These are phyloP conservation scores for Nasturtium officinale DNA, from an alignment of 345 rosid species.

Conservation along the genomic window DNA sequence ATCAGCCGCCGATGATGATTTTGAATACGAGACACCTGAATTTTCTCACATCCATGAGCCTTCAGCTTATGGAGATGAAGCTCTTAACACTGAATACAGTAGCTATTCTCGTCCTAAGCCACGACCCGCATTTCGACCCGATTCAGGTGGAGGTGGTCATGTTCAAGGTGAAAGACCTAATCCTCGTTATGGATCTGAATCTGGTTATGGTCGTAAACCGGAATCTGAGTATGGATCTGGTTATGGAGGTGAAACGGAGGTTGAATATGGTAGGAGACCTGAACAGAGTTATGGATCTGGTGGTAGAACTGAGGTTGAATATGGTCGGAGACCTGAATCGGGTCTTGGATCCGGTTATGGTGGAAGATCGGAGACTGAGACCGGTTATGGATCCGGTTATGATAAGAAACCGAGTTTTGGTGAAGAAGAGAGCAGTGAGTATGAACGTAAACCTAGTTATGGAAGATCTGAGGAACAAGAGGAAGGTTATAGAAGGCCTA, in stretches of 20 bases:
- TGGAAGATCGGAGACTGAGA: constrained; percentile 33
- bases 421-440: constrained; percentile 20
- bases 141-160: constrained; percentile 44
- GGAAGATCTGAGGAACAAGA: constrained; percentile 46
- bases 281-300: constrained; percentile 42
- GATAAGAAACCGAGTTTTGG: constrained; percentile 35
- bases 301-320: neutral
- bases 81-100: constrained; percentile 71
- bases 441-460: constrained; percentile 33
- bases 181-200: constrained; percentile 41
- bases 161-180: constrained; percentile 44
- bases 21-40: constrained; percentile 72
- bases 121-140: constrained; percentile 56
- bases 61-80: constrained; percentile 70
- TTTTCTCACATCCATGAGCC: constrained; percentile 68
- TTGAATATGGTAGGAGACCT: constrained; percentile 46
- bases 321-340: constrained; percentile 42
- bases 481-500: constrained; percentile 46
- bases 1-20: constrained; percentile 47
- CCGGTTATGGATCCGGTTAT: constrained; percentile 29
- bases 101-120: constrained; percentile 83
- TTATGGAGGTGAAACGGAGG: constrained; percentile 46
- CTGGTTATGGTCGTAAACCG: constrained; percentile 34
- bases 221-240: constrained; percentile 46
- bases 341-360: constrained; percentile 23